A percentile compares a stretch with the other conserved stretches of the same genome.
These are phyloP conservation scores for Tremella mesenterica DNA, from an alignment of 768 basidiomycete genomes.

Conservation along the genomic window DNA sequence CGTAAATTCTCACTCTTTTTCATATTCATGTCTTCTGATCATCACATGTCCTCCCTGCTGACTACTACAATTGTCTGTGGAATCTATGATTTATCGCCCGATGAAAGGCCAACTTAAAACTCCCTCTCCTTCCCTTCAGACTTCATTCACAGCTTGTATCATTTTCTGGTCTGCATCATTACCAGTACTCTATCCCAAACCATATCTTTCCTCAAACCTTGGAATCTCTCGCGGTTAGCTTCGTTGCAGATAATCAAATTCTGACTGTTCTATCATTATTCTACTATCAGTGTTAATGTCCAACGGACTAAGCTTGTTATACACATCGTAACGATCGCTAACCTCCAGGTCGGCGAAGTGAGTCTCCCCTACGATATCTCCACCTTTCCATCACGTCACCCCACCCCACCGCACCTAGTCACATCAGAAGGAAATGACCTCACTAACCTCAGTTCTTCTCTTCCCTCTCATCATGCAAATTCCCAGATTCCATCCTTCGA, in stretches of 20 bases:
- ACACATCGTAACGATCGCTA: no score
- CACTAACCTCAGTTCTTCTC: slow-evolving; percentile 42
- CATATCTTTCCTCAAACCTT: background rate
- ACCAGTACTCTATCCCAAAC: no score
- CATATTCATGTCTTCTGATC: slow-evolving; percentile 9
- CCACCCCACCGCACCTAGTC: background rate
- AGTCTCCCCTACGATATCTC: no score
- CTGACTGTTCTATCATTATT: no score
- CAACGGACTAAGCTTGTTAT: no score
- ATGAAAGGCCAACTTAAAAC: no score
- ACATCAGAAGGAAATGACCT: background rate
- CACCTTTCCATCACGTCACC: background rate
- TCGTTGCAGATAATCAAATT: no score
- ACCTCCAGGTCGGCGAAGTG: slow-evolving; percentile 48
- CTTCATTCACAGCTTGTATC: no score
- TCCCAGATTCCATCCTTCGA: slow-evolving; percentile 32
- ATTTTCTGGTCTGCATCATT: no score
- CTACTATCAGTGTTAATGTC: no score
- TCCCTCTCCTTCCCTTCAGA: no score
- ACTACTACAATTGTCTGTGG: slow-evolving; percentile 20
- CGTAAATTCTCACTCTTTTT: background rate
- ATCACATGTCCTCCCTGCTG: slow-evolving; percentile 49
- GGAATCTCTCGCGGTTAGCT: background rate
- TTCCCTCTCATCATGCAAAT: slow-evolving; percentile 32
- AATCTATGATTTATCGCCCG: no score